Base-by-base conservation (phyloP, 1,139 yeast species). In the Geotrichum klebahnii region DNA sequence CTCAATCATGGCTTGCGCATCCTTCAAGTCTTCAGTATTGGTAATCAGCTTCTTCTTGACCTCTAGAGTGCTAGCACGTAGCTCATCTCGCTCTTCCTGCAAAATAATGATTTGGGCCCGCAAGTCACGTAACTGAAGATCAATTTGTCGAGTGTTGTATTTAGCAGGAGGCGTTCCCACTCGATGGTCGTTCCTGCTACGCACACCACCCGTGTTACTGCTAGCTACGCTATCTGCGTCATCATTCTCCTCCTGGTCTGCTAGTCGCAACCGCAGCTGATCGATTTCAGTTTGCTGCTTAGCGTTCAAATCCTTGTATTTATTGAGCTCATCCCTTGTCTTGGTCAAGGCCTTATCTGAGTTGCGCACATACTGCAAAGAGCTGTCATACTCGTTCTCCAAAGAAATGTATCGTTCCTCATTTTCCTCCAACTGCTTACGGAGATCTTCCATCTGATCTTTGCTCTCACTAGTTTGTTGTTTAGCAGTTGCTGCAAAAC, bases 81-180 rank as follows among this genome's bases (percentile, higher is more conserved):
- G 72, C 60, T 82, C 85, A 62, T 88, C 94, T 58, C 95, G 78
- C 67, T 88, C 96, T 67, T 87, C 92, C 59, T 81, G 82, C 60
- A 84, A 75, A 55, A 88, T 84, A 59, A 78, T 84, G 60, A 88
- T 72, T 64, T 87, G 95, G 1, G 96, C 95, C 60, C 87, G 86
- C 61, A 88, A 72, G 61, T 88, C 96, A 61, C 85, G 81, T 41
- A 88, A 76, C 66, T 83, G 86, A 72, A 87, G 74, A 58, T 82
- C 84, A 62, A 77, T 83, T 59, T 84, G 90, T 35, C 87, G 87
- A 57, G 76, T 78, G 52, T 80, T 73, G 48, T 73, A 78, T 45
- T 69, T 73, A 29, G 72, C 75, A n/a, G 76, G 78, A 33, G 53
- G 58, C 26, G 53, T 55, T 8, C 53, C 56, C 4, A 54, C 38